Percentiles rank a stretch among this genome's conserved stretches.
phyloP scores from a whole-genome alignment of 2,329 filamentous ascomycete genomes.

The Emericellopsis atlantica region DNA sequence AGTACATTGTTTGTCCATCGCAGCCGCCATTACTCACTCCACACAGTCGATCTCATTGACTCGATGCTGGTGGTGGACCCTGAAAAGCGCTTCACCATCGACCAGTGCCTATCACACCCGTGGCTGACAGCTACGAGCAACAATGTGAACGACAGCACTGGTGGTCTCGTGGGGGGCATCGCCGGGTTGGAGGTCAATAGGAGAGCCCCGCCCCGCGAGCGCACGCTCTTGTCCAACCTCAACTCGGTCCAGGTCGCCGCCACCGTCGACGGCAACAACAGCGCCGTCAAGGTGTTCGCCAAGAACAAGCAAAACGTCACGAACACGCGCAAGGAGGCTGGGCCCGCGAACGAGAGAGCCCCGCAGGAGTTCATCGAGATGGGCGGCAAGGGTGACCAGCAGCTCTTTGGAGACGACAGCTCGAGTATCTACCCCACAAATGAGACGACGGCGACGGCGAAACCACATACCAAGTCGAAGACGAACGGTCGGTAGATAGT shows the following conservation, averaged over 20 bases:
- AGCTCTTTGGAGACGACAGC: slow-evolving; percentile 56
- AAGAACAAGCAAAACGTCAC: slow-evolving; percentile 46
- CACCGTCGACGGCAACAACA: slow-evolving; percentile 37
- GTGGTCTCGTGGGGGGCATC: slow-evolving; percentile 81
- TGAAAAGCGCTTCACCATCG: slow-evolving; percentile 71
- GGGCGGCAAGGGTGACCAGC: slow-evolving; percentile 76
- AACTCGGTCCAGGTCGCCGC: slow-evolving; percentile 54
- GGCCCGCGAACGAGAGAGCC: slow-evolving; percentile 54
- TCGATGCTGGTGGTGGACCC: slow-evolving; percentile 86
- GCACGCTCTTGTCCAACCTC: slow-evolving; percentile 71
- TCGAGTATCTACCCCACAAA: slow-evolving; percentile 33
- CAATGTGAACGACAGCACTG: slow-evolving; percentile 72
- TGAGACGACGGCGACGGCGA: slow-evolving; percentile 9
- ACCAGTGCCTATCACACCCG: slow-evolving; percentile 81
- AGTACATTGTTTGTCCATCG: slow-evolving; percentile 12
- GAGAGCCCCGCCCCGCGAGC: slow-evolving; percentile 67
- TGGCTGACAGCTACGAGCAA: slow-evolving; percentile 60
- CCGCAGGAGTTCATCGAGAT: slow-evolving; percentile 70
- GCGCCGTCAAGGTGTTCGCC: slow-evolving; percentile 58
- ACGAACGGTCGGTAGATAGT: slow-evolving; percentile 9
- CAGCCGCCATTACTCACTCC: too few relatives aligned
- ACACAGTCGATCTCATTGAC: slow-evolving; percentile 74
- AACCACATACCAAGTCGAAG: slow-evolving; percentile 14
- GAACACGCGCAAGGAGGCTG: slow-evolving; percentile 40
- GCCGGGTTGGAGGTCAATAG: slow-evolving; percentile 71